Evolutionary conservation across 1,284 basidiomycete genomes (phyloP), one percentile per base, ranked within the genome.

Genomic region (Thecaphora thlaspeos): DNA sequence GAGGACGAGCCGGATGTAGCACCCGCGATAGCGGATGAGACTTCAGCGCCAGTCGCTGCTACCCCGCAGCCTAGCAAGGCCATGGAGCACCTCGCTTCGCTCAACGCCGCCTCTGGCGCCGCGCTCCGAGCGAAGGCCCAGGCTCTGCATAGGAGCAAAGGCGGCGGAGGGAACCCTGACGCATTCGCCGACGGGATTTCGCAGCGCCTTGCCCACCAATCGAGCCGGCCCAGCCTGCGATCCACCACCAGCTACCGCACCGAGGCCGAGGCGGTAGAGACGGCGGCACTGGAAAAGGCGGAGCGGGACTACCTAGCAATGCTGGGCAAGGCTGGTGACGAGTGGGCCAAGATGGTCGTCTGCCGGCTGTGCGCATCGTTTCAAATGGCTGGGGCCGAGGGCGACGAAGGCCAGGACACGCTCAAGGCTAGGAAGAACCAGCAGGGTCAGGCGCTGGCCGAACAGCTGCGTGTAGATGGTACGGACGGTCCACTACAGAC

Each of bases 321-420:
- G 47, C 48, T 70, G 43, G 53, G 54, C 19, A 62, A 55, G 36
- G 53, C 59, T 36, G 68, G 64, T 46, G 52, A 61, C 14, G 61
- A 63, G n/a, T 67, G 63, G 61, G 66, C 64, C 38, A 63, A 64
- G 48, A 67, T 68, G 61, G 64, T 61, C 1, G 47, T 68, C n/a
- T 63, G 59, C 22, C 55, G 65, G 15, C 37, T 68, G 0, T 64
- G 64, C 32, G 55, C 64, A 21, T 39, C 32, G n/a, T 46, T 61
- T n/a, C 37, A 46, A 3, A 47, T 60, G 10, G 48, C 44, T 26
- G 45, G 34, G 4, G 46, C 49, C 15, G 5, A 26, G 2, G 18
- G 42, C 15, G 42, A 23, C 17, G 53, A 45, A 11, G 26, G 26
- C 26, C 5, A 11, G 26, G 26, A 28, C 26, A 28, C 26, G 11